These are phyloP conservation scores for Ramalina peruviana DNA, from an alignment of 495 filamentous ascomycete species.

Conservation along the genomic window DNA sequence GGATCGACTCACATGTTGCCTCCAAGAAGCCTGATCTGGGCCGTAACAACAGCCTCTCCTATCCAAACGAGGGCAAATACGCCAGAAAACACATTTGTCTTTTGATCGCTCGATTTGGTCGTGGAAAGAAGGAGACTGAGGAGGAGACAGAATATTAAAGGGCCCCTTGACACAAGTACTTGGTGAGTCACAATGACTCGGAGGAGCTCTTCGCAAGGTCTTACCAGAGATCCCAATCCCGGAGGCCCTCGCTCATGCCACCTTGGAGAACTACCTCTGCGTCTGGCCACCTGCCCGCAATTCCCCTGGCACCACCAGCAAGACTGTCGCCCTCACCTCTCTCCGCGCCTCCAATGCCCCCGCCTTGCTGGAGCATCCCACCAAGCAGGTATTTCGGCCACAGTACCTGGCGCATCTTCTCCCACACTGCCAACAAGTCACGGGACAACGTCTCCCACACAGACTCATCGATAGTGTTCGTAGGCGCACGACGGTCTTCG, in stretches of 20 bases:
- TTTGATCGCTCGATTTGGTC: conserved; percentile 58
- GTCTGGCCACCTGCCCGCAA: conserved; percentile 58
- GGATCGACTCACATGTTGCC: conserved; percentile 79
- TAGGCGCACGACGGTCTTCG: conserved; percentile 83
- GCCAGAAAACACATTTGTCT: conserved; percentile 79
- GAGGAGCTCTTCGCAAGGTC: background rate
- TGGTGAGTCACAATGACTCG: background rate
- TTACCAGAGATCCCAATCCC: conserved; percentile 95
- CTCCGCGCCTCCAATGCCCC: conserved; percentile 51
- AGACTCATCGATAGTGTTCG: conserved; percentile 90
- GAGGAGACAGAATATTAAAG: conserved; percentile 80
- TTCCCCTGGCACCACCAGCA: conserved; percentile 47
- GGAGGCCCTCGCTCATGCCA: conserved; percentile 71
- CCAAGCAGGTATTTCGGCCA: conserved; percentile 90
- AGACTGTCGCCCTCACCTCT: conserved; percentile 50
- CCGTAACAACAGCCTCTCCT: conserved; percentile 90
- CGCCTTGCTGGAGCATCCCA: conserved; percentile 46
- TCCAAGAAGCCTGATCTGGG: conserved; percentile 93
- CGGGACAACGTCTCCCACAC: conserved; percentile 91
- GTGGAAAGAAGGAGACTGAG: conserved; percentile 76
- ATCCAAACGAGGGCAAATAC: conserved; percentile 96
- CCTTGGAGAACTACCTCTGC: conserved; percentile 57
- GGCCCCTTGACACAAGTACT: conserved; percentile 43
- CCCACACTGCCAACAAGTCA: conserved; percentile 86
- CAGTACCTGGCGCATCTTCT: conserved; percentile 95